Conservation (phyloP, 495 filamentous ascomycete genomes). For the Durotheca rogersii region DNA sequence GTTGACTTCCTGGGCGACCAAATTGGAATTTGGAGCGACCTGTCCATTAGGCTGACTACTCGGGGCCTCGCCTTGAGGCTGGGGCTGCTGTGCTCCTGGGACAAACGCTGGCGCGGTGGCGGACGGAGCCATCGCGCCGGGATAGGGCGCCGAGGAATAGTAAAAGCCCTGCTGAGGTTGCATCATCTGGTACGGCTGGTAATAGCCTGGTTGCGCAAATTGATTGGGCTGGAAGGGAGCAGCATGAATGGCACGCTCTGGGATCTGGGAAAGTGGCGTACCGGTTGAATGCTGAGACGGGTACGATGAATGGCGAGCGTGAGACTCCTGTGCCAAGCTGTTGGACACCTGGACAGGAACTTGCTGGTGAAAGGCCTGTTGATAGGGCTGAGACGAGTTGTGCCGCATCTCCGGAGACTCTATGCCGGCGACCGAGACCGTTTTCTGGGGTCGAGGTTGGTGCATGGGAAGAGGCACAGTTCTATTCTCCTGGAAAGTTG, state of each 20-base stretch:
- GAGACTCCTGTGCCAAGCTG: slow-evolving; percentile 58
- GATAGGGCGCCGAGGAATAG: slow-evolving; percentile 58
- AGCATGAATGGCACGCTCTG: slow-evolving; percentile 90
- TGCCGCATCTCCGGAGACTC: slow-evolving; percentile 77
- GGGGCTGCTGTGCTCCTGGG: slow-evolving; percentile 53
- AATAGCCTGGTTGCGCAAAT: slow-evolving; percentile 65
- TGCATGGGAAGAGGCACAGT: slow-evolving; percentile 82
- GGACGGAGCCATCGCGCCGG: slow-evolving; percentile 52
- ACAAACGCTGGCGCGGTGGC: slow-evolving; percentile 60
- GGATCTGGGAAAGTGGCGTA: slow-evolving; percentile 93
- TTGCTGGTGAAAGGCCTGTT: slow-evolving; percentile 91
- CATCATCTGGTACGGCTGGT: slow-evolving; percentile 54
- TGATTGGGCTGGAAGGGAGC: slow-evolving; percentile 83
- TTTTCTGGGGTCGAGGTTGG: slow-evolving; percentile 92
- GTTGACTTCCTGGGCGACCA: slow-evolving; percentile 87
- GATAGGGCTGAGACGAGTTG: slow-evolving; percentile 62
- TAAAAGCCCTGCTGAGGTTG: slow-evolving; percentile 58
- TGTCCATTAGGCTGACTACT: slow-evolving; percentile 45
- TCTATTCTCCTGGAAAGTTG: slow-evolving; percentile 75
- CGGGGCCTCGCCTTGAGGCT: slow-evolving; percentile 48
- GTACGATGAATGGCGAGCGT: slow-evolving; percentile 71
- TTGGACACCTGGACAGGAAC: slow-evolving; percentile 70
- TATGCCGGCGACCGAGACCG: slow-evolving; percentile 91
- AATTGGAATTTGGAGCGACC: slow-evolving; percentile 54
- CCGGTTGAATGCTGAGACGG: slow-evolving; percentile 71